A percentile compares a stretch with the other conserved stretches of the same genome.
phyloP scores from a whole-genome alignment of 805 yeast species.

The Metschnikowia continentalis region DNA sequence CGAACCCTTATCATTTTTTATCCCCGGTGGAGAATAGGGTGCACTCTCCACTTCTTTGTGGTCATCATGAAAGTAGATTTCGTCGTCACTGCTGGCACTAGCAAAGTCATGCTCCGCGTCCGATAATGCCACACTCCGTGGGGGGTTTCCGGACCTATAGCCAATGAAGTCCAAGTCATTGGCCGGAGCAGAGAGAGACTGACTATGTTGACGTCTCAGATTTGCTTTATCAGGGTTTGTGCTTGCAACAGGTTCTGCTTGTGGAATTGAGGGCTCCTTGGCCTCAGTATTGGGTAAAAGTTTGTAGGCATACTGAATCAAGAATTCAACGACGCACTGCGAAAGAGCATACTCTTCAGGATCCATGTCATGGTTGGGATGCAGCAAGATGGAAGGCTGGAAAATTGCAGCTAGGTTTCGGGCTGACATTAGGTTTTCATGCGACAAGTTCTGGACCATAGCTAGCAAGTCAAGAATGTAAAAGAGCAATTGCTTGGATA shows the following conservation, averaged over 20 bases:
- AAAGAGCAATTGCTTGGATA: conserved; percentile 75
- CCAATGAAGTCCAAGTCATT: conserved; percentile 37
- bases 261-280: conserved; percentile 1
- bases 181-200: conserved; percentile 28
- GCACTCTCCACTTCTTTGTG: not conserved
- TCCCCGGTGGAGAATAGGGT: not conserved
- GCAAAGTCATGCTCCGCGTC: conserved; percentile 16
- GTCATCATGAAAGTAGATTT: conserved; percentile 3
- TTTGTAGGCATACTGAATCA: conserved; percentile 80
- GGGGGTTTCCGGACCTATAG: conserved; percentile 21
- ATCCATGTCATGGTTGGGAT: conserved; percentile 86
- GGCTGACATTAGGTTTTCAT: conserved; percentile 84
- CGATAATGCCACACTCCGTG: conserved; percentile 12
- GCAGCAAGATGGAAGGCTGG: conserved; percentile 93
- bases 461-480: conserved; percentile 84
- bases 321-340: conserved; percentile 79
- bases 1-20: not conserved
- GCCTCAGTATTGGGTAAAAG: conserved; percentile 54
- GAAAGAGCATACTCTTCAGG: conserved; percentile 90
- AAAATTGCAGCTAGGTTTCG: conserved; percentile 92
- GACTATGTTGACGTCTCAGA: conserved; percentile 29
- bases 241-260: conserved; percentile 12
- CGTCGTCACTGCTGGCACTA: conserved; percentile 19
- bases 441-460: conserved; percentile 74
- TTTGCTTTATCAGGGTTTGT: conserved; percentile 5